Evolutionary conservation across 768 basidiomycete species (phyloP).

Genomic region (Cyclocybe aegerita): DNA sequence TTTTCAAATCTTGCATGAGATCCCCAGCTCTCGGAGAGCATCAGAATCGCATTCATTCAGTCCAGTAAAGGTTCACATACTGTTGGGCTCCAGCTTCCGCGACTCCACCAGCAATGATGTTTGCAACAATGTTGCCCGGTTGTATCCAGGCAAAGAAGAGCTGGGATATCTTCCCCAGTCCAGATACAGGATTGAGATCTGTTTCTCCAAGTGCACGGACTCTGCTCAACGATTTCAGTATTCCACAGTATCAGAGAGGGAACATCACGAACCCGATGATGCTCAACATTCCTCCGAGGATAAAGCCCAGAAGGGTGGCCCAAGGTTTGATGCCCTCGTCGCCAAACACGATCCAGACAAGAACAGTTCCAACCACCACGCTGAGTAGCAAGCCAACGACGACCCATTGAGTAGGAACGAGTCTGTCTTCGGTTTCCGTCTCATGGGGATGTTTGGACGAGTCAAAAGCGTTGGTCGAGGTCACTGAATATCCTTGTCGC

Average conservation of each 20-base stretch:
- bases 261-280: conserved; percentile 64
- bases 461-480: conserved; percentile 14
- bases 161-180: conserved; percentile 93
- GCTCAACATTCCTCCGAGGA: conserved; percentile 80
- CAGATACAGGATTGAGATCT: conserved; percentile 90
- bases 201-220: conserved; percentile 96
- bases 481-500: conserved; percentile 20
- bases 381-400: conserved; percentile 61
- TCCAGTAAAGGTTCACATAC: conserved; percentile 37
- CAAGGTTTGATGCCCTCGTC: conserved; percentile 91
- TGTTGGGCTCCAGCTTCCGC: conserved; percentile 94
- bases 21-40: conserved; percentile 74
- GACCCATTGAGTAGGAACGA: conserved; percentile 84
- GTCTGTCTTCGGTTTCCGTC: conserved; percentile 72
- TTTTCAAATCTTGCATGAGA: conserved; percentile 98
- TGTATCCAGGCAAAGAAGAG: conserved; percentile 93
- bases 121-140: conserved; percentile 95
- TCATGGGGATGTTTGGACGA: conserved; percentile 51
- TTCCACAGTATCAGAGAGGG: neutral
- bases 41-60: neutral
- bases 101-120: conserved; percentile 96
- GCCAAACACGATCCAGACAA: conserved; percentile 91
- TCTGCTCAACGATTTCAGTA: conserved; percentile 34
- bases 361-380: conserved; percentile 64
- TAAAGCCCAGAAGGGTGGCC: conserved; percentile 87